Base-by-base conservation (phyloP, 345 rosid genomes). In the Hibiscus mutabilis region DNA sequence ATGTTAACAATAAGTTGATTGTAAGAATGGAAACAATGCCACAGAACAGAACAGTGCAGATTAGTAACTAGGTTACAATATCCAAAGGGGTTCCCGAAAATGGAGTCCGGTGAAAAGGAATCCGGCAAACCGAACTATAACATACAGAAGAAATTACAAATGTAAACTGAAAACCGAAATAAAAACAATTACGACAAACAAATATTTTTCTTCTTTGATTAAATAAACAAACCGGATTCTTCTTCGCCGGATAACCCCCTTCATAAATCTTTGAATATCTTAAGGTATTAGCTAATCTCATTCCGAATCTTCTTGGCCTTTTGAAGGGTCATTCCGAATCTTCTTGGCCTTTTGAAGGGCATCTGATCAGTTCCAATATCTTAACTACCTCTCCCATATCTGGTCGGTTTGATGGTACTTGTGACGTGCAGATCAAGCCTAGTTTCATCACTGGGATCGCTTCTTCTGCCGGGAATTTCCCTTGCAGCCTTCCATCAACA, bases 321-420 rank as follows among this genome's bases (percentile, higher is more conserved):
- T 97, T 42, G 91, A 89, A 74, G n/a, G n/a, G n/a, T n/a, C n/a
- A n/a, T n/a, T n/a, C n/a, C n/a, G n/a, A n/a, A n/a, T n/a, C n/a
- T n/a, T n/a, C n/a, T n/a, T n/a, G n/a, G n/a, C n/a, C 91, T 77
- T 89, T 97, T 42, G 91, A 89, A 74, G 98, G 92, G 72, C 98
- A 90, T 74, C 94, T 88, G 77, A 95, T 89, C 78, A 92, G 75
- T 79, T 89, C 96, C 86, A 95, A 80, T 60, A 95, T 95, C 75
- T 95, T 92, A 59, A 91, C 92, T 42, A 92, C 99, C 81, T 92
- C 99, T 37, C 83, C 94, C 99, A 95, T 92, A 56, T 95, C 96
- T 4, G 99, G 99, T 74, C 99, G 88, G 78, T 92, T 92, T 6
- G 99, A 95, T 46, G 99, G 99, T 59, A 95, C 98, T 58, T 90